Percentiles rank a stretch among this genome's conserved stretches.
These are phyloP conservation scores for Thalassia testudinum DNA, from an alignment of 116 monocot genomes.

Conservation along the genomic window DNA sequence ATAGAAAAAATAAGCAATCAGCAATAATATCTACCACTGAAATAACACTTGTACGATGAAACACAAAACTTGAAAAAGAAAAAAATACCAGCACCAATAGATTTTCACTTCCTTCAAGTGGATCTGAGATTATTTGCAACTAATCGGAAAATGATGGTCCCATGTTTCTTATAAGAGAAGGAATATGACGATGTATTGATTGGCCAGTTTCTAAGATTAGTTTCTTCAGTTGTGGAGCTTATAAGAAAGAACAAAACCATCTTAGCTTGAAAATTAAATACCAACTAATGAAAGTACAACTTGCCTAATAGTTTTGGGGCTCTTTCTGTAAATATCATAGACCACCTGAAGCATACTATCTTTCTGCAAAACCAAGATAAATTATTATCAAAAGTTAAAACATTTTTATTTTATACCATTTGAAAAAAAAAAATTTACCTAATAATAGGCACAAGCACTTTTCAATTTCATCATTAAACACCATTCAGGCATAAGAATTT, in stretches of 20 bases:
- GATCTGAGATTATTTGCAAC: conserved; percentile 62
- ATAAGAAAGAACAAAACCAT: background rate
- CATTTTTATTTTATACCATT: too few species aligned
- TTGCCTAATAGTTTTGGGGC: conserved; percentile 82
- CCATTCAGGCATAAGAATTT: too few species aligned
- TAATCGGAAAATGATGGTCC: conserved; percentile 57
- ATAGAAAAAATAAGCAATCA: conserved; percentile 1
- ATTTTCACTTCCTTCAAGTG: conserved; percentile 82
- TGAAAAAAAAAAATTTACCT: too few species aligned
- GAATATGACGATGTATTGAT: conserved; percentile 74
- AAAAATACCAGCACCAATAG: conserved; percentile 63
- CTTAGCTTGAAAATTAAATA: background rate
- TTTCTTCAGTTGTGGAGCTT: background rate
- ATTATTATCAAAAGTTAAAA: background rate
- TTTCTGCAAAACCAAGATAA: conserved; percentile 23
- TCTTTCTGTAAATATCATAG: conserved; percentile 79
- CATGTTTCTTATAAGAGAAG: conserved; percentile 55
- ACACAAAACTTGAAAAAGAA: background rate
- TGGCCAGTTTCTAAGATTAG: conserved; percentile 15
- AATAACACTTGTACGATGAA: too few species aligned
- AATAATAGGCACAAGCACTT: too few species aligned
- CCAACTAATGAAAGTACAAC: conserved; percentile 16
- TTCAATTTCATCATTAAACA: too few species aligned
- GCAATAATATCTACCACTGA: too few species aligned
- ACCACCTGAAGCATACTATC: conserved; percentile 65